phyloP scores from a whole-genome alignment of 2,329 filamentous ascomycete genomes.

The Nemania abortiva region DNA sequence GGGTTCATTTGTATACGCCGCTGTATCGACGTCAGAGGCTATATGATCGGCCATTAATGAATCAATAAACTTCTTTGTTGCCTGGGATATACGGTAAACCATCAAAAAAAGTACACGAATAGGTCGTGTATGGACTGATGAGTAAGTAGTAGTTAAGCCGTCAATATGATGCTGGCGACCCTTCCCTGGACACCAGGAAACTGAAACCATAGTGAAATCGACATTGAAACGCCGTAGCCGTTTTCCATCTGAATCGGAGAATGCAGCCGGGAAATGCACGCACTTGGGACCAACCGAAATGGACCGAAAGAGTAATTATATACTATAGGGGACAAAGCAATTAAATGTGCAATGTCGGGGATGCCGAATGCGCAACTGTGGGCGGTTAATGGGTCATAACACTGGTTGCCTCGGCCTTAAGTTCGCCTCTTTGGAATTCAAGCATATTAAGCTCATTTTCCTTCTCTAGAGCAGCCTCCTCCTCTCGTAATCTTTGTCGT shows the following conservation, averaged over 20 bases:
- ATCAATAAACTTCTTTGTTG: background rate
- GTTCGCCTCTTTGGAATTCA: slow-evolving; percentile 52
- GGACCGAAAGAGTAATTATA: background rate
- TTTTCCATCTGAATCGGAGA: slow-evolving; percentile 7
- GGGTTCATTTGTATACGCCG: background rate
- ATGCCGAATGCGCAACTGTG: slow-evolving; percentile 9
- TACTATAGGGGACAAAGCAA: slow-evolving; percentile 12
- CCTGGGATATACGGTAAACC: background rate
- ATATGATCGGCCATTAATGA: background rate
- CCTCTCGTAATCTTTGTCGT: slow-evolving; percentile 52
- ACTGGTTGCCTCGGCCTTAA: slow-evolving; percentile 46
- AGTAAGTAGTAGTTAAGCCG: slow-evolving; percentile 1
- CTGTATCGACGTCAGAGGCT: background rate
- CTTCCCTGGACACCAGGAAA: slow-evolving; percentile 20
- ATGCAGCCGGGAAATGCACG: slow-evolving; percentile 37
- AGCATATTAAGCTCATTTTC: slow-evolving; percentile 57
- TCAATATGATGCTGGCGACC: background rate
- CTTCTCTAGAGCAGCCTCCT: slow-evolving; percentile 54
- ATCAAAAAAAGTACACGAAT: slow-evolving; percentile 14
- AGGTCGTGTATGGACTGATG: slow-evolving; percentile 6
- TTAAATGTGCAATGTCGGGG: slow-evolving; percentile 1
- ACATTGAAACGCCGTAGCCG: slow-evolving; percentile 14
- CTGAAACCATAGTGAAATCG: background rate
- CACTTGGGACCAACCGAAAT: slow-evolving; percentile 13
- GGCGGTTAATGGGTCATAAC: slow-evolving; percentile 48